Conservation (phyloP, 176 grass and related monocot genomes). For the Bothriochloa decipiens region DNA sequence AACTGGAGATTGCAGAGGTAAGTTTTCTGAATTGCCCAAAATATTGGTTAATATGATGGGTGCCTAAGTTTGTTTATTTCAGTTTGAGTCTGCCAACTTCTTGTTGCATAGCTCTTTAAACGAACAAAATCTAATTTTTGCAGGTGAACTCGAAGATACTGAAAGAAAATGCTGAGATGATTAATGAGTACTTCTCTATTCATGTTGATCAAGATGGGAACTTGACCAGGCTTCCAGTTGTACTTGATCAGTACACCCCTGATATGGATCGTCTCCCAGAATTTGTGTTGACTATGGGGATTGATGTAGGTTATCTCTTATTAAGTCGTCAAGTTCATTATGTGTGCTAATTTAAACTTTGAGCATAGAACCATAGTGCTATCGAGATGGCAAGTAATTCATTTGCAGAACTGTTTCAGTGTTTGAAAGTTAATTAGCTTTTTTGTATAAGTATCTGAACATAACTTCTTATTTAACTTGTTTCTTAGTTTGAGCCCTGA, state of each 20-base stretch:
- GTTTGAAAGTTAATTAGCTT: constrained; percentile 27
- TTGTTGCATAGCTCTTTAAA: not conserved
- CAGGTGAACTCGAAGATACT: constrained; percentile 85
- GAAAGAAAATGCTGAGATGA: constrained; percentile 76
- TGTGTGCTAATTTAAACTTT: constrained; percentile 27
- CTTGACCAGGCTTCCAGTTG: constrained; percentile 78
- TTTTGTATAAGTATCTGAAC: not conserved
- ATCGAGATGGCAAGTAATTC: constrained; percentile 2
- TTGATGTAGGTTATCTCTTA: constrained; percentile 76
- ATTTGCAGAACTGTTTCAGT: not conserved
- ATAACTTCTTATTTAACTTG: constrained; percentile 12
- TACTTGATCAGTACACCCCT: constrained; percentile 96
- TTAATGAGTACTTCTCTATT: constrained; percentile 92
- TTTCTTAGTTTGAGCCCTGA: not conserved
- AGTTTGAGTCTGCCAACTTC: not conserved
- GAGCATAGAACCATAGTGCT: not conserved
- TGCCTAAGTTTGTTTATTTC: constrained; percentile 4
- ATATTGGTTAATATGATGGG: not conserved
- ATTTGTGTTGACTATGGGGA: constrained; percentile 75
- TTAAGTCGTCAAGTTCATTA: constrained; percentile 10
- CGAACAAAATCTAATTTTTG: constrained; percentile 11
- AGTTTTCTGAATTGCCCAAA: constrained; percentile 29
- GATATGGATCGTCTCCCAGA: constrained; percentile 89
- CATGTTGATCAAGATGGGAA: constrained; percentile 72
- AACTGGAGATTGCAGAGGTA: constrained; percentile 85